These are phyloP conservation scores for Pichia gijzeniarum DNA, from an alignment of 805 yeast genomes.

Conservation along the genomic window DNA sequence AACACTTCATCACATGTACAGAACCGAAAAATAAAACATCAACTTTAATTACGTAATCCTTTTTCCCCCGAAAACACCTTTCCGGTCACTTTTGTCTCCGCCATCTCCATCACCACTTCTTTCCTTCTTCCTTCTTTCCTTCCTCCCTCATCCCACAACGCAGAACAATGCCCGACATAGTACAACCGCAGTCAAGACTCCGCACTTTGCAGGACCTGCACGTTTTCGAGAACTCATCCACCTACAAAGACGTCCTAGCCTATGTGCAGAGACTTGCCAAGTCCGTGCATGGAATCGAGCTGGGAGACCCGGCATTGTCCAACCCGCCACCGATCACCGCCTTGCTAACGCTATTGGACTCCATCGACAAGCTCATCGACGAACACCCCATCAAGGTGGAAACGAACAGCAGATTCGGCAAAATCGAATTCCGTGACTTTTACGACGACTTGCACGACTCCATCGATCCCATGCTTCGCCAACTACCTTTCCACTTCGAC, in stretches of 20 bases:
- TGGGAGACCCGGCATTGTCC: constrained; percentile 19
- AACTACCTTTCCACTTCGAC: constrained; percentile 14
- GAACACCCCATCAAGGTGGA: constrained; percentile 64
- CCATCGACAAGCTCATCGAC: constrained; percentile 40
- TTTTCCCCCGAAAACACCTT: too few relatives aligned
- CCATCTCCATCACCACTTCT: too few relatives aligned
- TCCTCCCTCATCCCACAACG: neutral
- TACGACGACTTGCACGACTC: constrained; percentile 52
- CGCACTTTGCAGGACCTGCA: constrained; percentile 46
- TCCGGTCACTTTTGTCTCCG: too few relatives aligned
- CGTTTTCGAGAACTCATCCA: constrained; percentile 47
- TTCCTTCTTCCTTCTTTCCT: too few relatives aligned
- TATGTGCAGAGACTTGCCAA: constrained; percentile 56
- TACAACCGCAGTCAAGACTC: constrained; percentile 20
- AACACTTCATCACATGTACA: too few relatives aligned
- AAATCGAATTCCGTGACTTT: constrained; percentile 78
- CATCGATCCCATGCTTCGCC: constrained; percentile 20
- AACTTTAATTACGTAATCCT: too few relatives aligned
- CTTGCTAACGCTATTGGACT: constrained; percentile 38
- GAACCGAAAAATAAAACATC: too few relatives aligned
- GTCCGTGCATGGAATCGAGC: constrained; percentile 43
- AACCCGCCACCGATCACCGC: constrained; percentile 18
- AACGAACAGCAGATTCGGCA: constrained; percentile 79
- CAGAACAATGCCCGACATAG: neutral
- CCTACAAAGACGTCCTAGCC: constrained; percentile 42